Evolutionary conservation across 495 filamentous ascomycete species (phyloP).

Genomic region (Podospora sp.): DNA sequence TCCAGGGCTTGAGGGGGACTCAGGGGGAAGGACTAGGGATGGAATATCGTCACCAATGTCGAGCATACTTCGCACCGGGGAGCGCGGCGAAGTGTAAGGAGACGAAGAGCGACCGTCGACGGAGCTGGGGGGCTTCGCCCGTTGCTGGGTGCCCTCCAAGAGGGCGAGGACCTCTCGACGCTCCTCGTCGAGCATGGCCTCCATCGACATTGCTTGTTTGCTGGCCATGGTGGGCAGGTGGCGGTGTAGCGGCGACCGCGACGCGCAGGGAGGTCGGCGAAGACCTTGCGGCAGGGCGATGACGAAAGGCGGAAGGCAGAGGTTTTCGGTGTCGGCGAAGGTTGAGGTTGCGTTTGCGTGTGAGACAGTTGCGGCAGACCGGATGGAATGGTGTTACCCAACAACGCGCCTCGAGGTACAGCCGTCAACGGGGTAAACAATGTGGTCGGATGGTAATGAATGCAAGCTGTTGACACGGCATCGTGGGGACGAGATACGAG

Average conservation of each 20-base stretch:
- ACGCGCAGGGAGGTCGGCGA: neutral
- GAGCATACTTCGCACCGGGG: slow-evolving; percentile 59
- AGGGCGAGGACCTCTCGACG: slow-evolving; percentile 68
- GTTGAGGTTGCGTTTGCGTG: neutral
- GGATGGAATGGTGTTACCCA: neutral
- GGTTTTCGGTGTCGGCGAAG: neutral
- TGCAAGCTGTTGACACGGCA: slow-evolving; percentile 29
- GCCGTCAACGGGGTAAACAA: slow-evolving; percentile 27
- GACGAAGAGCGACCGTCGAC: slow-evolving; percentile 47
- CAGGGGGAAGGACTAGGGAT: slow-evolving; percentile 19
- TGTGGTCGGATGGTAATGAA: slow-evolving; percentile 23
- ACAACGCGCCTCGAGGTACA: slow-evolving; percentile 2
- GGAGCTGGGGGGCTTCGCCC: slow-evolving; percentile 42
- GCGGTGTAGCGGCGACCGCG: neutral
- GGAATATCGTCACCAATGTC: slow-evolving; percentile 48
- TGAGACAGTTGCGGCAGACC: slow-evolving; percentile 1
- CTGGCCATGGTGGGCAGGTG: slow-evolving; percentile 8
- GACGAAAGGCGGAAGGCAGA: neutral
- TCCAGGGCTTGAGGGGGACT: slow-evolving; percentile 31
- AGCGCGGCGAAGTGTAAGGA: slow-evolving; percentile 51
- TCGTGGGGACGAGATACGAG: slow-evolving; percentile 20
- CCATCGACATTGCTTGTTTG: slow-evolving; percentile 60
- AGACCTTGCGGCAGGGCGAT: neutral
- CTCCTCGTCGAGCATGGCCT: slow-evolving; percentile 73
- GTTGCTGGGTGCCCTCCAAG: slow-evolving; percentile 50